Base-by-base conservation (phyloP, 495 filamentous ascomycete species). In the Talaromyces proteolyticus region DNA sequence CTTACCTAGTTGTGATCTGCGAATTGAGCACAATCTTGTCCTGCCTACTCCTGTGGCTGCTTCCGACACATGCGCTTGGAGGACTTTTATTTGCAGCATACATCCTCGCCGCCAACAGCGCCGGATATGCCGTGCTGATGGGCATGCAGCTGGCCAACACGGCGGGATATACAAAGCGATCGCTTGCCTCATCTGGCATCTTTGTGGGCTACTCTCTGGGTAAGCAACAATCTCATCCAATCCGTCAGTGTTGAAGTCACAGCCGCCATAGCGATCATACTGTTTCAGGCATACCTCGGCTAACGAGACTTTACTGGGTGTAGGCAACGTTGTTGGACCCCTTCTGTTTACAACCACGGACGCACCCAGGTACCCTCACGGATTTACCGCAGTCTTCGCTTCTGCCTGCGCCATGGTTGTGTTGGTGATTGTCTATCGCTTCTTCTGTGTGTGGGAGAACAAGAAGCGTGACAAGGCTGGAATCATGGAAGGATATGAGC, bases 141-240 rank as follows among this genome's bases (percentile, higher is more conserved):
- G 61, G 66, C 14, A 49, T 69, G 23, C 54, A 61, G 42, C 59
- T 65, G 18, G 67, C 67, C 20, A 68, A 70, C 51, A 66, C 57
- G 21, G 65, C 67, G 1, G 66, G 66, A 10, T 65, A 70, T 50
- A 68, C 65, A 5, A 68, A 68, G 53, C 55, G 63, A 10, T 62
- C 60, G 2, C 53, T 64, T 34, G 54, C 54, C 19, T 52, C 47
- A 3, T 57, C 63, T 1, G 59, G 58, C 16, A 51, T 67, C 25
- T 67, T 60, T 47, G 57, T 67, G 34, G 62, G 64, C n/a, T 69
- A 65, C 50, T 65, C 58, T 44, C 40, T 67, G 37, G 60, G 56
- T 53, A 53, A 3, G 8, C 12, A 29, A 29, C 26, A 29, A 29
- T 29, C 26, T 12, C 26, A 29, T 29, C 26, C 12, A 29, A 29